Evolutionary conservation across 257 asterid species (phyloP), one percentile per base, ranked within the genome.

Genomic region (Leptodermis oblonga): DNA sequence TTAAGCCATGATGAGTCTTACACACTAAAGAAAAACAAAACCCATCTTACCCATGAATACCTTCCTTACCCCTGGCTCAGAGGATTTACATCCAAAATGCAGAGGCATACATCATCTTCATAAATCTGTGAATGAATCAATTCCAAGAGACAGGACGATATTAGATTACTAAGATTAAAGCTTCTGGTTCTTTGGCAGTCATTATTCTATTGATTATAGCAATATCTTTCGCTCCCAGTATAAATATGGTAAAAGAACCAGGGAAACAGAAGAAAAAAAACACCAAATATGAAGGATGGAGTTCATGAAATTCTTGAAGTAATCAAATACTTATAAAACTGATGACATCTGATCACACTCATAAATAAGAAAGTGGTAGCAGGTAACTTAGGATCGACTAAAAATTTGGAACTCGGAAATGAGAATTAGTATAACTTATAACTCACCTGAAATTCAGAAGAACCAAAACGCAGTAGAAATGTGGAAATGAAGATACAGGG

Each of bases 1-100:
- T 61, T 17, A 48, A 62, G 12, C 45, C 20, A 39, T 7, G 3
- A 55, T 37, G 62, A 60, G 28, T 18, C 55, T 22, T 28, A 22
- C 36, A 66, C 46, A 31, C 3, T 36, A 7, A 18, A 18, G n/a
- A 51, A 58, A 41, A 33, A 41, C 4, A 49, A 61, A 71, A n/a
- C n/a, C 68, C 52, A 65, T 15, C 68, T 71, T 55, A 67, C 75
- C 64, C 72, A 82, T 74, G 88, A n/a, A 87, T 90, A 87, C 96
- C 97, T 89, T 94, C 95, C 97, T 94, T 94, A 94, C 99, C 99
- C 99, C 85, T 71, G 84, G 79, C 91, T 82, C 82, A 94, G 71
- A 51, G 99, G 99, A 82, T 84, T 83, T 55, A 83, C 76, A 79
- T 94, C 99, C 86, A 94, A 86, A 84, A 94, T 89, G 88, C 97